These are phyloP conservation scores for Coemansia sp. DNA, from an alignment of 192 early-diverging fungal genomes.

Conservation along the genomic window DNA sequence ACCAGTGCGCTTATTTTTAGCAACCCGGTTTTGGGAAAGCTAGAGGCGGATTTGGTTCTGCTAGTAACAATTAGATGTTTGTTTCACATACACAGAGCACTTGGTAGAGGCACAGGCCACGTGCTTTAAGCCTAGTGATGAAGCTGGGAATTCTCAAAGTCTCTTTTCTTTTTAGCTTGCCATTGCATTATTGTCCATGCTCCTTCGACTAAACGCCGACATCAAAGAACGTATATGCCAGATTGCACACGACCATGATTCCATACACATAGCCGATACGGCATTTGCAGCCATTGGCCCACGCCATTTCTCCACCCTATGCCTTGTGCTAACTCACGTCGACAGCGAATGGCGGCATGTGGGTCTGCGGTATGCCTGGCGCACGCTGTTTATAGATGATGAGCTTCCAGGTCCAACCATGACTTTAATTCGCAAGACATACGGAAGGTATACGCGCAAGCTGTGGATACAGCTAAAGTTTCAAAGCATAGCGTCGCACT, in stretches of 20 bases:
- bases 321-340: slow-evolving; percentile 25
- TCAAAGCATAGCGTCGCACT: slow-evolving; percentile 34
- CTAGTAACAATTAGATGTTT: too few species aligned
- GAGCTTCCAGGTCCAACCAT: slow-evolving; percentile 1
- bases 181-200: slow-evolving; percentile 12
- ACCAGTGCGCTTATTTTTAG: too few species aligned
- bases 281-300: neutral
- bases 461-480: slow-evolving; percentile 34
- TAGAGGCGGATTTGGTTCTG: too few species aligned
- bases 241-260: slow-evolving; percentile 8
- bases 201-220: slow-evolving; percentile 23
- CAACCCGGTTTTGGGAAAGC: too few species aligned
- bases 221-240: slow-evolving; percentile 48
- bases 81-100: too few species aligned
- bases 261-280: neutral
- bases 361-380: slow-evolving; percentile 41
- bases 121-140: too few species aligned
- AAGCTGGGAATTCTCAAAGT: neutral
- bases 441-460: slow-evolving; percentile 33
- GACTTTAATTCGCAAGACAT: slow-evolving; percentile 3
- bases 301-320: slow-evolving; percentile 23
- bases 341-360: slow-evolving; percentile 35
- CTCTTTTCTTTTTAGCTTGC: neutral
- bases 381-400: slow-evolving; percentile 36
- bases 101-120: too few species aligned